Conservation (phyloP, 306 rosid species). For the Carpinus viminea region DNA sequence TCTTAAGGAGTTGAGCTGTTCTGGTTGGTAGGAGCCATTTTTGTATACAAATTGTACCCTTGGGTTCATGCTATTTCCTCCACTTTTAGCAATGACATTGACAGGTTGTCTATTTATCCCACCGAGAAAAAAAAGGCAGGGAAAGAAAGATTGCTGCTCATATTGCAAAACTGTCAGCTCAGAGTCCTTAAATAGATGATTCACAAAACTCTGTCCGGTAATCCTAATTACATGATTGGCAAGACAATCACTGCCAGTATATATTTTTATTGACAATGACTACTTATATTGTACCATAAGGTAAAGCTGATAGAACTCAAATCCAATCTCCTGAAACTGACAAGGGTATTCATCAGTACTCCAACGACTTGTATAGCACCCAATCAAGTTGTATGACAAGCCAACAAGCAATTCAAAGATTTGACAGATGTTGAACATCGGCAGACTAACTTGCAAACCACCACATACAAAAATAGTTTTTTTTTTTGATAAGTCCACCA, state of each 20-base stretch:
- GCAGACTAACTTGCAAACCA: slow-evolving; percentile 16
- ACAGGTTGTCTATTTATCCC: background rate
- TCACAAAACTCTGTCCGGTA: background rate
- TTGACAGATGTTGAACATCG: background rate
- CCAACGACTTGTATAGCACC: background rate
- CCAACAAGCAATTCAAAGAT: background rate
- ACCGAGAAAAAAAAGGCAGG: background rate
- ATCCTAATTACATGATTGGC: background rate
- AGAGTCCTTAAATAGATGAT: background rate
- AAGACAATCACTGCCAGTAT: background rate
- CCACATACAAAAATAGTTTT: slow-evolving; percentile 11
- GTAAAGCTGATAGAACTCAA: background rate
- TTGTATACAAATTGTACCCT: background rate
- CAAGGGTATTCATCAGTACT: background rate
- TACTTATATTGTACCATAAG: background rate
- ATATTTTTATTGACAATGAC: background rate
- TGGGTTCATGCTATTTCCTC: background rate
- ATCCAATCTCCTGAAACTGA: background rate
- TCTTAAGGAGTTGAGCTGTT: background rate
- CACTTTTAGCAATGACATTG: background rate
- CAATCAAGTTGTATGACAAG: background rate
- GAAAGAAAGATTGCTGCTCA: background rate
- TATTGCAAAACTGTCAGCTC: background rate
- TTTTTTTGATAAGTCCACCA: too few relatives aligned
- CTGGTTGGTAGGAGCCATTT: background rate